Conservation (phyloP, 805 yeast species). For the Teunomyces atbi region DNA sequence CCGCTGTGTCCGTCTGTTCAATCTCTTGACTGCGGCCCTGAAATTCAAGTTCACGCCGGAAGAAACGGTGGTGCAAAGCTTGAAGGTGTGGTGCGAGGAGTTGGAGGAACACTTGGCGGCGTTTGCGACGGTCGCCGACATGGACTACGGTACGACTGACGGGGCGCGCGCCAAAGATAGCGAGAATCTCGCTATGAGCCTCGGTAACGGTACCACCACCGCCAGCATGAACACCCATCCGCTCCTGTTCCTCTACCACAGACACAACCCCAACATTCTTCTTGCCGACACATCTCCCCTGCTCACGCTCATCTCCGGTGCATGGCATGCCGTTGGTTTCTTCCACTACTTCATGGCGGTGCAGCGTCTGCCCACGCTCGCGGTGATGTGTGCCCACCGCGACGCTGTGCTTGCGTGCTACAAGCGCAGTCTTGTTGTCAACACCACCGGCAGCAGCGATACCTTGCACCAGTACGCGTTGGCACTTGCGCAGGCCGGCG, state of each 20-base stretch:
- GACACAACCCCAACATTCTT: slow-evolving; percentile 32
- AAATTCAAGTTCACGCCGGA: slow-evolving; percentile 26
- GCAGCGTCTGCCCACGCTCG: slow-evolving; percentile 22
- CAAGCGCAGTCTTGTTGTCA: slow-evolving; percentile 36
- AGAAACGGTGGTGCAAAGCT: slow-evolving; percentile 18
- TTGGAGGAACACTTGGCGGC: slow-evolving; percentile 24
- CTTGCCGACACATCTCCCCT: slow-evolving; percentile 26
- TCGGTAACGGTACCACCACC: not conserved
- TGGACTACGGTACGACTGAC: slow-evolving; percentile 17
- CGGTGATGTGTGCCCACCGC: slow-evolving; percentile 15
- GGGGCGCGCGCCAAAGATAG: not conserved
- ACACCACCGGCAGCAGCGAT: slow-evolving; percentile 30
- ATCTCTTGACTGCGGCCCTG: slow-evolving; percentile 27
- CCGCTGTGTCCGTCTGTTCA: slow-evolving; percentile 31
- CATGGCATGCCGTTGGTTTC: slow-evolving; percentile 39
- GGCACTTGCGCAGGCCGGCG: slow-evolving; percentile 43
- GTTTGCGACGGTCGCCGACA: slow-evolving; percentile 21
- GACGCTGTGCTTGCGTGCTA: slow-evolving; percentile 21
- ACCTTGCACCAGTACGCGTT: slow-evolving; percentile 48
- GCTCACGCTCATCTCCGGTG: slow-evolving; percentile 28
- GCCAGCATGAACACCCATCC: slow-evolving; percentile 17
- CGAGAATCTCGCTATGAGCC: no score
- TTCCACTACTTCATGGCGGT: slow-evolving; percentile 27
- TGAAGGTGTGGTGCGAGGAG: slow-evolving; percentile 16
- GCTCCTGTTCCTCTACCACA: slow-evolving; percentile 36